Evolutionary conservation across 352 stramenopile genomes (phyloP).

Genomic region (Globisporangium polare): DNA sequence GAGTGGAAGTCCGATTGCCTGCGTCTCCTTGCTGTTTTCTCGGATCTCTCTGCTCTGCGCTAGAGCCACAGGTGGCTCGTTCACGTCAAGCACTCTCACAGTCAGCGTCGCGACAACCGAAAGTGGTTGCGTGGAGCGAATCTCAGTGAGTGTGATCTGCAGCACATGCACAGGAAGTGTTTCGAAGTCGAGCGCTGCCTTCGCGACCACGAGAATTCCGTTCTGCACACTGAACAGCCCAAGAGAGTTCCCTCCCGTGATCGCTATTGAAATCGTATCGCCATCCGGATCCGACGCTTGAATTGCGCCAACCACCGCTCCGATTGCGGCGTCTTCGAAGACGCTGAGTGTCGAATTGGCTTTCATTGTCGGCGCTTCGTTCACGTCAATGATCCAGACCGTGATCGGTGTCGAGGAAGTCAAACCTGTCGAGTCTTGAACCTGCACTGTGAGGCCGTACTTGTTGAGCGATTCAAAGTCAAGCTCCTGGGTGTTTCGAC

Average conservation of each 20-base stretch:
- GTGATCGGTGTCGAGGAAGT: constrained; percentile 5
- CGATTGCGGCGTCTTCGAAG: constrained; percentile 15
- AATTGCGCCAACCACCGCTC: not conserved
- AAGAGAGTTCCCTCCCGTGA: constrained; percentile 5
- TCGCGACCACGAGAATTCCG: constrained; percentile 1
- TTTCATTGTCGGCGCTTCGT: constrained; percentile 24
- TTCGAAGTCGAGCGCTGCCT: constrained; percentile 10
- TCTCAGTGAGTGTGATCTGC: constrained; percentile 6
- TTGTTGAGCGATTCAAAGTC: constrained; percentile 30
- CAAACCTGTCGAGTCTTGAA: constrained; percentile 19
- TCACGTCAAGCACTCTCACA: constrained; percentile 21
- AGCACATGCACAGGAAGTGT: not conserved
- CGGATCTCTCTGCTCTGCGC: constrained; percentile 19
- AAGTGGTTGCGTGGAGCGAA: not conserved
- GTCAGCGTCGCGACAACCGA: not conserved
- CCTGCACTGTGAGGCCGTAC: constrained; percentile 23
- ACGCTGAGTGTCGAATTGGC: constrained; percentile 17
- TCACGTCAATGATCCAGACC: constrained; percentile 32
- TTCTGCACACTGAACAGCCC: constrained; percentile 4
- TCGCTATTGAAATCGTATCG: not conserved
- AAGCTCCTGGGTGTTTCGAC: constrained; percentile 10
- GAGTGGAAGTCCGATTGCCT: constrained; percentile 12
- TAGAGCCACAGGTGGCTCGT: constrained; percentile 20
- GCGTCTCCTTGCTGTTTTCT: constrained; percentile 22
- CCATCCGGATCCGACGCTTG: constrained; percentile 4